Evolutionary conservation across 2,329 filamentous ascomycete genomes (phyloP), one percentile per base, ranked within the genome.

Genomic region (Fusarium sp.): DNA sequence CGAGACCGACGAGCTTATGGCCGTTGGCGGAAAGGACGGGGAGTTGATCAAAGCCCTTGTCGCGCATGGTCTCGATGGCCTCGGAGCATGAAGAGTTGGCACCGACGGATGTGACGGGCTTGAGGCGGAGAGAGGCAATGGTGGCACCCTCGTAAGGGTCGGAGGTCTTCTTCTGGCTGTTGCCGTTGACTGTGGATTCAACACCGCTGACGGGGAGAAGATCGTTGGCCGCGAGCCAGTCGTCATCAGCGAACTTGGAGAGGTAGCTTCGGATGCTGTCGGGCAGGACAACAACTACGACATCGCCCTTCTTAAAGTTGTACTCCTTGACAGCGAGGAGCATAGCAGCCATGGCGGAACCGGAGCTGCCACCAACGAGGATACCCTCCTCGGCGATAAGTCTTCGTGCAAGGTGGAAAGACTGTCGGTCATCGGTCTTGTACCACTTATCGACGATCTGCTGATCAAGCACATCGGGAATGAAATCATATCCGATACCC

Each of bases 261-360:
- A 99, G 90, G 83, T 99, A 99, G 84, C 94, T 98, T 80, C 96
- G 90, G 81, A 99, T 98, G 85, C 95, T 98, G 83, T 99, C 96
- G 3, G 96, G 97, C 24, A 98, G 87, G 60, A 99, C 86, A 35
- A 98, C 95, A 35, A 99, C 96, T 0, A 98, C 90, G 3, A 95
- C 90, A 80, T 99, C 95, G 65, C 93, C 93, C 81, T 95, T 93
- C 72, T 90, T 89, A 73, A 98, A 88, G n/a, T 89, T 87, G 61
- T 93, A 85, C 54, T 97, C 95, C 82, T 92, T 91, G 60, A 92
- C 90, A 3, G 94, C 95, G 76, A 91, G 89, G 36, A 95, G 88
- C 83, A 93, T 89, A 24, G 94, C 96, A 12, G 93, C 91, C 85
- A 98, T 93, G 45, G 96, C 96, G 75, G 94, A 97, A 68, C 96